phyloP scores from a whole-genome alignment of 495 filamentous ascomycete species.

The Daldinia loculata region DNA sequence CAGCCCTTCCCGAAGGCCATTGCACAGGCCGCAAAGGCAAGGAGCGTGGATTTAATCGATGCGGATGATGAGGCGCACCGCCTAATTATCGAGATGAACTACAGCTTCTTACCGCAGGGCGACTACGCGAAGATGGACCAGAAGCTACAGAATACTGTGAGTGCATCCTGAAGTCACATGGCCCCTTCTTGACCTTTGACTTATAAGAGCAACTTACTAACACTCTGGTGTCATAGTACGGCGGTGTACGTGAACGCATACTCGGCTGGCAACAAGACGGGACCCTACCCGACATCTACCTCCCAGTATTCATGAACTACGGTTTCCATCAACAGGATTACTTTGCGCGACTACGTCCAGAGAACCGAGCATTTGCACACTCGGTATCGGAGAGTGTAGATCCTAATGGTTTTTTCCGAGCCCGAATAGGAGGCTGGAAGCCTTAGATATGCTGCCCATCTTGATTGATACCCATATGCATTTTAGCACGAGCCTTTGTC shows the following conservation, averaged over 20 bases:
- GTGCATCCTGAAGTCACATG: background rate
- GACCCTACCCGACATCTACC: constrained; percentile 59
- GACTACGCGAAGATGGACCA: constrained; percentile 58
- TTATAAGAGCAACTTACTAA: constrained; percentile 8
- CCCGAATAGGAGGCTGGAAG: constrained; percentile 59
- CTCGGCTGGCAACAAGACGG: constrained; percentile 53
- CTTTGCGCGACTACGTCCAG: constrained; percentile 58
- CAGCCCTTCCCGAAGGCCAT: constrained; percentile 62
- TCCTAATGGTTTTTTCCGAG: constrained; percentile 62
- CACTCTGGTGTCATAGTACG: constrained; percentile 22
- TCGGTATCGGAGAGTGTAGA: constrained; percentile 56
- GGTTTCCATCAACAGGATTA: constrained; percentile 63
- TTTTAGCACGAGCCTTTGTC: background rate
- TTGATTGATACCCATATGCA: background rate
- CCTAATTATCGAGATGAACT: constrained; percentile 63
- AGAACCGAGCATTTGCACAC: constrained; percentile 53
- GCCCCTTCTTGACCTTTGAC: background rate
- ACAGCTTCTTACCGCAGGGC: constrained; percentile 49
- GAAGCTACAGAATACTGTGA: constrained; percentile 51
- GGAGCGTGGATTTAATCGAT: constrained; percentile 60
- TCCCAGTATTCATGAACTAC: constrained; percentile 67
- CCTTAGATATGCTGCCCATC: constrained; percentile 20
- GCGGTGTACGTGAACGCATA: constrained; percentile 42
- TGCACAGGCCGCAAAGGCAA: constrained; percentile 55
- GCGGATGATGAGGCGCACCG: constrained; percentile 60